phyloP scores from a whole-genome alignment of 1,139 yeast species.

The Blastobotrys raffinosifermentans region DNA sequence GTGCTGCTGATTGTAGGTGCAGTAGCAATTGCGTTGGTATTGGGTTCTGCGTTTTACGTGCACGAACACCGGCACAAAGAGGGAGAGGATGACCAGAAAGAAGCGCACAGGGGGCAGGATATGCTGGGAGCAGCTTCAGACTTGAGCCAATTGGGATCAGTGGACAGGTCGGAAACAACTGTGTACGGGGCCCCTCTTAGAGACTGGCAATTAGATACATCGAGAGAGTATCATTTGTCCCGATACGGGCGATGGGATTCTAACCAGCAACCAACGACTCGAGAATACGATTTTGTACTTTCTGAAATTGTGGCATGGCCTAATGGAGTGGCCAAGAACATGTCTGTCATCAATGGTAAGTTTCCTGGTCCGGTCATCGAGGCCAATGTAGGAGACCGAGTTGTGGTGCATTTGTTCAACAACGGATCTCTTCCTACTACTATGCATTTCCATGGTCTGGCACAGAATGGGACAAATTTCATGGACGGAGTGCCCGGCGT shows the following conservation, averaged over 20 bases:
- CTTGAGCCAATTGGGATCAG: background rate
- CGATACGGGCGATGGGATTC: conserved; percentile 17
- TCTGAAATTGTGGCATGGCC: conserved; percentile 58
- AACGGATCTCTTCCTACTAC: conserved; percentile 59
- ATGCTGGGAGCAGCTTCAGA: background rate
- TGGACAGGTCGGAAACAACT: no score
- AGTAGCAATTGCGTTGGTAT: no score
- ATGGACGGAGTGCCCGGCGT: conserved; percentile 83
- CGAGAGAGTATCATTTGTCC: conserved; percentile 24
- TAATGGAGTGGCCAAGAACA: conserved; percentile 55
- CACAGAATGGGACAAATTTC: conserved; percentile 57
- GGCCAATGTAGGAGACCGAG: conserved; percentile 60
- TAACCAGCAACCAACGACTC: conserved; percentile 13
- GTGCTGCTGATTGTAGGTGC: background rate
- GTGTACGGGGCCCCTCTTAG: conserved; percentile 19
- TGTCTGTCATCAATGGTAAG: conserved; percentile 62
- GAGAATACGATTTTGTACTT: conserved; percentile 56
- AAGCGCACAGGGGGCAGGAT: no score
- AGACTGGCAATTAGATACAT: conserved; percentile 30
- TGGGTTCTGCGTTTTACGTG: no score
- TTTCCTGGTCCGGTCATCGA: conserved; percentile 73
- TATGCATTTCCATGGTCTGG: conserved; percentile 80
- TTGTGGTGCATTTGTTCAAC: conserved; percentile 56
- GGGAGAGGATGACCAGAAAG: no score
- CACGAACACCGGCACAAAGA: no score